Conservation (phyloP, 306 rosid species). For the Styphnolobium japonicum region DNA sequence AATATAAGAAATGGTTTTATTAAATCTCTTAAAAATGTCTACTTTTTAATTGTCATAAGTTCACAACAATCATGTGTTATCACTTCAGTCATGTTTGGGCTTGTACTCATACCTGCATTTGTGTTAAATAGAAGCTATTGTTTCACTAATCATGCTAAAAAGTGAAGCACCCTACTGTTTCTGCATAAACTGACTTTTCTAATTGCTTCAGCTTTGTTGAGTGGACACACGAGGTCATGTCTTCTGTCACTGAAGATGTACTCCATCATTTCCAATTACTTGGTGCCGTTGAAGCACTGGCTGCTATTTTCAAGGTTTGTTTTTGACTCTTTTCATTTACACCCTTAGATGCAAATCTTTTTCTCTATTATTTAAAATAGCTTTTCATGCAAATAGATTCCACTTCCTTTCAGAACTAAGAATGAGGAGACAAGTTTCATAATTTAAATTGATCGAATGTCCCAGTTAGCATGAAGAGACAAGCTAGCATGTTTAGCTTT, state of each 20-base stretch:
- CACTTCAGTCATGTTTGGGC: conserved; percentile 8
- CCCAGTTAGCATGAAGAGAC: not conserved
- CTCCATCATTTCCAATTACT: conserved; percentile 78
- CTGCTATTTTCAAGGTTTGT: conserved; percentile 87
- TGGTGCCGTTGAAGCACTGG: conserved; percentile 73
- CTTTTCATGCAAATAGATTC: conserved; percentile 7
- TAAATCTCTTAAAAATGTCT: not conserved
- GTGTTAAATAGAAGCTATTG: not conserved
- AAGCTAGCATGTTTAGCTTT: conserved; percentile 10
- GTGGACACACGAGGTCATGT: conserved; percentile 83
- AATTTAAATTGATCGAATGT: not conserved
- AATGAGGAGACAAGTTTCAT: conserved; percentile 9
- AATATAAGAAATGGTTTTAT: not conserved
- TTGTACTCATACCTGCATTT: conserved; percentile 4
- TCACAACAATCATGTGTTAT: not conserved
- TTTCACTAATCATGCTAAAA: not conserved
- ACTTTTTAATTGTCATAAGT: not conserved
- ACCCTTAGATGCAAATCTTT: not conserved
- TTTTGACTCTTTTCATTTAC: conserved; percentile 24
- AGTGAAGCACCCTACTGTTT: not conserved
- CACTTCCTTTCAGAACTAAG: not conserved
- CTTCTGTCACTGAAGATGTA: conserved; percentile 56
- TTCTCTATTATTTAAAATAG: conserved; percentile 9
- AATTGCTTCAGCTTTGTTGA: conserved; percentile 69
- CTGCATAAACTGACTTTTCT: conserved; percentile 28